These are phyloP conservation scores for Reutealis trisperma DNA, from an alignment of 345 rosid species.

Conservation along the genomic window DNA sequence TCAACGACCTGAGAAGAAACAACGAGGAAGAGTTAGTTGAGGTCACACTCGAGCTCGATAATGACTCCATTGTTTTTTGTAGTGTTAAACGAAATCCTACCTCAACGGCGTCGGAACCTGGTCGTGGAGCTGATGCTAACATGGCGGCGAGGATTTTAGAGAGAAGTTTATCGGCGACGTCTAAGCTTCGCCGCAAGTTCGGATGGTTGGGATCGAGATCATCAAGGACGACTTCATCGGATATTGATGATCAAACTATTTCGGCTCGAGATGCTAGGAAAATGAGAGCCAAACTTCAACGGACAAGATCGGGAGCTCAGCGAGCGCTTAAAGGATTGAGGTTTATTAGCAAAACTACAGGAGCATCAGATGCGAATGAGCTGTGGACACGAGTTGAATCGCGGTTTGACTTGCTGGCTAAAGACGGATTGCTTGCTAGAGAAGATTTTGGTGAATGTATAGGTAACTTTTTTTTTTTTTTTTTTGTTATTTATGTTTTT, in stretches of 20 bases:
- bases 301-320: slow-evolving; percentile 71
- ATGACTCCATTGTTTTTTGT: slow-evolving; percentile 65
- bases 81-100: slow-evolving; percentile 51
- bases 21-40: slow-evolving; percentile 63
- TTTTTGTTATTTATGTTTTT: too few species aligned
- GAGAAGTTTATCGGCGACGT: slow-evolving; percentile 58
- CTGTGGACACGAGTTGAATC: slow-evolving; percentile 74
- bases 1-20: slow-evolving; percentile 53
- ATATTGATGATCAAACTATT: slow-evolving; percentile 22
- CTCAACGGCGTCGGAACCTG: background rate
- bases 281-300: slow-evolving; percentile 55
- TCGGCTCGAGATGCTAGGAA: slow-evolving; percentile 62
- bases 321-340: slow-evolving; percentile 76
- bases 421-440: slow-evolving; percentile 68
- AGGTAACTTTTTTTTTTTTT: slow-evolving; percentile 34
- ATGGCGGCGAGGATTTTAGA: slow-evolving; percentile 20
- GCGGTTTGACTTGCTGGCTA: slow-evolving; percentile 54
- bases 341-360: slow-evolving; percentile 63
- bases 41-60: slow-evolving; percentile 73
- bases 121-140: background rate
- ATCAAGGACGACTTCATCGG: slow-evolving; percentile 46
- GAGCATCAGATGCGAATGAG: slow-evolving; percentile 44
- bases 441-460: slow-evolving; percentile 95
- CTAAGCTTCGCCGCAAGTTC: slow-evolving; percentile 61
- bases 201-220: slow-evolving; percentile 64